Conservation (phyloP, 2,329 filamentous ascomycete species). For the Parasarocladium wereldwijsianum region DNA sequence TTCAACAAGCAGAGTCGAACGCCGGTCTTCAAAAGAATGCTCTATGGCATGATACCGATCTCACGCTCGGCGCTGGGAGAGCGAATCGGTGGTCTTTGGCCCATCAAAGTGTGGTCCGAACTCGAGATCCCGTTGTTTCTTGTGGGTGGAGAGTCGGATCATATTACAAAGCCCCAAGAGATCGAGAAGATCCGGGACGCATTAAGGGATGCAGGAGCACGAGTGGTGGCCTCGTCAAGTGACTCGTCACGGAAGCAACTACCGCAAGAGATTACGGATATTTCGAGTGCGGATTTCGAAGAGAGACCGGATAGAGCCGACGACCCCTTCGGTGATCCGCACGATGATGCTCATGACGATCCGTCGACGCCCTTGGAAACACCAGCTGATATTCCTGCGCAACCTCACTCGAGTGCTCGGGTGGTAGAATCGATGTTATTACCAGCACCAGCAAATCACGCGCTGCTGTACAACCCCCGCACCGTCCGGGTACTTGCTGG, state of each 20-base stretch:
- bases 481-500: conserved; percentile 66
- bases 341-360: conserved; percentile 26
- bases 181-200: conserved; percentile 48
- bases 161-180: conserved; percentile 57
- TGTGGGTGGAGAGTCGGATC: conserved; percentile 63
- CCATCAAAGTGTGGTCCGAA: conserved; percentile 54
- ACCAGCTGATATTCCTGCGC: conserved; percentile 26
- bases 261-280: conserved; percentile 22
- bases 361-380: conserved; percentile 31
- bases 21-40: conserved; percentile 70
- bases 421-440: conserved; percentile 56
- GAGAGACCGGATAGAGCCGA: conserved; percentile 12
- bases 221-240: not conserved
- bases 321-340: conserved; percentile 11
- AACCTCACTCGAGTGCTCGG: conserved; percentile 31
- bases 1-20: conserved; percentile 78
- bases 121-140: conserved; percentile 64
- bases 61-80: conserved; percentile 37
- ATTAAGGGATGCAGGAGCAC: conserved; percentile 16
- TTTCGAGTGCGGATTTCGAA: conserved; percentile 17
- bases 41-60: conserved; percentile 51
- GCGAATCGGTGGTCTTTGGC: conserved; percentile 50
- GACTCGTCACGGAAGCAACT: conserved; percentile 14
- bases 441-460: conserved; percentile 66
- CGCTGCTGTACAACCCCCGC: conserved; percentile 65